Percentiles rank a stretch among this genome's conserved stretches.
Evolutionary conservation across 2,329 filamentous ascomycete species (phyloP).

Genomic region (Venturia carpophila): DNA sequence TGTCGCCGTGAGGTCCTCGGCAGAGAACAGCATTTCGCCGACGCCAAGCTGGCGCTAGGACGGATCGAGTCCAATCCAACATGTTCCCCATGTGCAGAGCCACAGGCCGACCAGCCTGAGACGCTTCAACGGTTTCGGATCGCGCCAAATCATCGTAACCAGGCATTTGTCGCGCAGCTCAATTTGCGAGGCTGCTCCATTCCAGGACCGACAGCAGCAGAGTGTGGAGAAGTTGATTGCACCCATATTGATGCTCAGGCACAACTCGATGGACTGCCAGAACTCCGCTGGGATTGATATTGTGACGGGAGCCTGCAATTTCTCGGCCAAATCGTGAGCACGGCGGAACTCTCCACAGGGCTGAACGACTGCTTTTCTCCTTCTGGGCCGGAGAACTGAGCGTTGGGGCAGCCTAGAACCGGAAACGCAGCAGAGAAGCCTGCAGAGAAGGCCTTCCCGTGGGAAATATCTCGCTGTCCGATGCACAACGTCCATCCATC

Average conservation of each 20-base stretch:
- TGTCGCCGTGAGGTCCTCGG: neutral
- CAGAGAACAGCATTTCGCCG: neutral
- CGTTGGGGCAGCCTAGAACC: neutral
- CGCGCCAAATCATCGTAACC: neutral
- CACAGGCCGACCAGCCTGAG: neutral
- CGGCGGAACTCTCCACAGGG: neutral
- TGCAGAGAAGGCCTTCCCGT: slow-evolving; percentile 1
- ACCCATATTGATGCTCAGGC: slow-evolving; percentile 15
- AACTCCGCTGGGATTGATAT: slow-evolving; percentile 10
- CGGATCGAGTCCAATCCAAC: neutral
- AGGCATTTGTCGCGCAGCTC: neutral
- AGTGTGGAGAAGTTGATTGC: slow-evolving; percentile 13
- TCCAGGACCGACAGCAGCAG: slow-evolving; percentile 5
- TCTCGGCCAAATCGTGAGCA: neutral
- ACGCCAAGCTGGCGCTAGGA: neutral
- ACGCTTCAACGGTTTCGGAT: slow-evolving; percentile 4
- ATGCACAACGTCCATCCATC: neutral
- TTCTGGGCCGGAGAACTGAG: neutral
- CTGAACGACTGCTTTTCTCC: neutral
- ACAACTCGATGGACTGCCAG: neutral
- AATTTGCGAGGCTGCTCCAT: slow-evolving; percentile 7
- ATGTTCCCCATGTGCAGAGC: neutral
- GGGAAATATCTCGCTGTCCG: neutral
- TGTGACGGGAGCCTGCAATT: slow-evolving; percentile 12
- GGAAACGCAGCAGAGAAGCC: neutral